Evolutionary conservation across 2,329 filamentous ascomycete genomes (phyloP).

Genomic region (Fusarium decemcellulare): DNA sequence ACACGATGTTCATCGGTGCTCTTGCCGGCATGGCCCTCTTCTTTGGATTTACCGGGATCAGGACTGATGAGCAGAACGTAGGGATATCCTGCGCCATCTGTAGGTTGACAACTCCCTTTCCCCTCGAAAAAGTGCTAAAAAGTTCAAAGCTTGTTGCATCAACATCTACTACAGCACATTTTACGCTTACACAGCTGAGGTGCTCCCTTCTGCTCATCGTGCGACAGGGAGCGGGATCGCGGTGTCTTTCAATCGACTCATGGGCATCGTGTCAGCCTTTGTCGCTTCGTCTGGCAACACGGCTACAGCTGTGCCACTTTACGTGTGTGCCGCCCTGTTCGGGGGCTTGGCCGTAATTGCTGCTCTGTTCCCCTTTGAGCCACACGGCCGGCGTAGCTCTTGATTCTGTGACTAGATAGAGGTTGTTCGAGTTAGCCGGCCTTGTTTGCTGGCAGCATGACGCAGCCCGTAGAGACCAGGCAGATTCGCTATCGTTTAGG

Average conservation of each 20-base stretch:
- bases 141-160: conserved; percentile 74
- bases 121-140: neutral
- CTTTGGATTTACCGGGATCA: conserved; percentile 22
- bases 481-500: too few species aligned
- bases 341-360: conserved; percentile 60
- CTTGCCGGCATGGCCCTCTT: conserved; percentile 22
- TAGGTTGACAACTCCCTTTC: neutral
- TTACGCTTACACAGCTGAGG: conserved; percentile 74
- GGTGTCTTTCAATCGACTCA: conserved; percentile 78
- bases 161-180: conserved; percentile 82
- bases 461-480: too few species aligned
- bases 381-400: conserved; percentile 19
- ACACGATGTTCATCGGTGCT: conserved; percentile 26
- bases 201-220: conserved; percentile 77
- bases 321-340: conserved; percentile 77
- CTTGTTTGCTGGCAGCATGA: too few species aligned
- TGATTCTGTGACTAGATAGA: neutral
- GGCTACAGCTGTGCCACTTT: conserved; percentile 74
- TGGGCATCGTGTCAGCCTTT: conserved; percentile 81
- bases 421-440: too few species aligned
- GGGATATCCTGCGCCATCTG: conserved; percentile 24
- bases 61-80: conserved; percentile 25
- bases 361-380: conserved; percentile 25
- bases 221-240: conserved; percentile 83
- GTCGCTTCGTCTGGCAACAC: conserved; percentile 75